Evolutionary conservation across 768 basidiomycete genomes (phyloP).

Genomic region (Lactarius sp.): DNA sequence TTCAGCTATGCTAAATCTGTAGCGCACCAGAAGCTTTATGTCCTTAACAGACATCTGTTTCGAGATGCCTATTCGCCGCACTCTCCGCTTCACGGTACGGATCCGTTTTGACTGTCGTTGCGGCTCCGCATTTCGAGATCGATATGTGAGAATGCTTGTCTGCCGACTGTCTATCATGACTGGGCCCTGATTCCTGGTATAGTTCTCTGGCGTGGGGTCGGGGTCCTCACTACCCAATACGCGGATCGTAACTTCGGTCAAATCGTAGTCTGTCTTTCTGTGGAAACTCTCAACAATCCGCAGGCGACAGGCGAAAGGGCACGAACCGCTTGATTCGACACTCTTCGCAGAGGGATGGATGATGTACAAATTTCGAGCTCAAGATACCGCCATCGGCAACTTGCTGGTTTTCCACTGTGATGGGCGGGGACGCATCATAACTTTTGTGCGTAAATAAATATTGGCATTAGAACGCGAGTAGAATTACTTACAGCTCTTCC

Average conservation of each 20-base stretch:
- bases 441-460: conserved; percentile 3
- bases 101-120: conserved; percentile 67
- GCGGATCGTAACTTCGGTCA: conserved; percentile 59
- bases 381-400: conserved; percentile 14
- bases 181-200: conserved; percentile 27
- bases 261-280: conserved; percentile 54
- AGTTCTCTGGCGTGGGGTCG: conserved; percentile 29
- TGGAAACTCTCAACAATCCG: neutral
- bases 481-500: conserved; percentile 47
- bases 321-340: conserved; percentile 26
- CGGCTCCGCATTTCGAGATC: conserved; percentile 39
- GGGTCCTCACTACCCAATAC: conserved; percentile 36
- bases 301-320: conserved; percentile 1
- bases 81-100: conserved; percentile 48
- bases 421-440: conserved; percentile 23
- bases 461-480: neutral
- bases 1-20: neutral
- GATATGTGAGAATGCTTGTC: conserved; percentile 31
- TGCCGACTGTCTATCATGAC: conserved; percentile 18
- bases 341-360: conserved; percentile 24
- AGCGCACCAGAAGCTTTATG: conserved; percentile 64
- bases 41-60: conserved; percentile 73
- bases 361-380: conserved; percentile 30
- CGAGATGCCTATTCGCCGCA: conserved; percentile 49
- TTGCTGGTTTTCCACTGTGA: conserved; percentile 16